Conservation (phyloP, 257 asterid species). For the Striga asiatica region DNA sequence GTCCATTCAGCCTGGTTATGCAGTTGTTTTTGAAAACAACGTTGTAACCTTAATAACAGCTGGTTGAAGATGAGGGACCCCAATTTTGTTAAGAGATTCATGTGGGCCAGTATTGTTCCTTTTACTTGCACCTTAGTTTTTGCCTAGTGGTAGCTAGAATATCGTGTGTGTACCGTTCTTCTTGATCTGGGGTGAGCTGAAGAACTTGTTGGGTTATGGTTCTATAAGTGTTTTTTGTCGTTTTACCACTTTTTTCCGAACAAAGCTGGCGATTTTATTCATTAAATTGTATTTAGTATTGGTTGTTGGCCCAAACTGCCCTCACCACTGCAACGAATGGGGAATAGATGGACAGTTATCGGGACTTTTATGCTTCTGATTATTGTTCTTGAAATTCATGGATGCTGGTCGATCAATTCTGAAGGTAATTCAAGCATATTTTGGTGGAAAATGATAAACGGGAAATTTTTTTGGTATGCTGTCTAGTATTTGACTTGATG, state of each 20-base stretch:
- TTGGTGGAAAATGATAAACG: not conserved
- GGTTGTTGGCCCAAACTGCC: conserved; percentile 64
- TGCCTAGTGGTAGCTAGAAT: conserved; percentile 27
- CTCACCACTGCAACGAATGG: conserved; percentile 37
- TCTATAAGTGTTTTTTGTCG: not conserved
- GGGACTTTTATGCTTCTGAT: conserved; percentile 29
- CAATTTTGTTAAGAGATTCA: conserved; percentile 24
- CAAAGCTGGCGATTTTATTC: conserved; percentile 61
- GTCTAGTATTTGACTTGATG: not conserved
- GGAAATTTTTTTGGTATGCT: not conserved
- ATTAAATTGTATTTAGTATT: conserved; percentile 30
- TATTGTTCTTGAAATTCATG: conserved; percentile 36
- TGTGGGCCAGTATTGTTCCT: conserved; percentile 23
- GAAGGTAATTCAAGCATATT: conserved; percentile 91
- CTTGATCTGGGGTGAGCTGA: conserved; percentile 16
- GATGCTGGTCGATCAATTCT: conserved; percentile 59
- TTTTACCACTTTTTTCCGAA: conserved; percentile 30
- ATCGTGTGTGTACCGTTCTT: conserved; percentile 18
- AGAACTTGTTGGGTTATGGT: conserved; percentile 20
- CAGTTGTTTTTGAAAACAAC: conserved; percentile 23
- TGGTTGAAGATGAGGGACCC: conserved; percentile 53
- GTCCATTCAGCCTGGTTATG: conserved; percentile 23
- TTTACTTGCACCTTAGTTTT: conserved; percentile 24
- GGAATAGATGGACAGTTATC: conserved; percentile 47
- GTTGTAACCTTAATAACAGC: conserved; percentile 22